Conservation (phyloP, 805 yeast species). For the Saccharomycopsis babjevae region DNA sequence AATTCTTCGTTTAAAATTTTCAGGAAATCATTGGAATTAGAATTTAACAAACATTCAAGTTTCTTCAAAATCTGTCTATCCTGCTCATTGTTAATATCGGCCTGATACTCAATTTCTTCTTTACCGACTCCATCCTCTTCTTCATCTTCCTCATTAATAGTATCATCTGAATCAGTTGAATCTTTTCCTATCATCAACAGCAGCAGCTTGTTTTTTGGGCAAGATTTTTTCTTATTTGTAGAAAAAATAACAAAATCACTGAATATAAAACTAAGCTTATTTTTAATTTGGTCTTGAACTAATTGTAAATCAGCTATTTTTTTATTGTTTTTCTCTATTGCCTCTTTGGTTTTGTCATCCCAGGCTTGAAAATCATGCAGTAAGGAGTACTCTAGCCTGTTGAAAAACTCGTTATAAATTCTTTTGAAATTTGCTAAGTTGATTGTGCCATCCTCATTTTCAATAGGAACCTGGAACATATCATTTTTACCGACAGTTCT, state of each 20-base stretch:
- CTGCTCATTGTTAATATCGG: not conserved
- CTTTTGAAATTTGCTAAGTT: not conserved
- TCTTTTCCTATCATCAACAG: not conserved
- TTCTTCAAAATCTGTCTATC: not conserved
- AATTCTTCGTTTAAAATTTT: constrained; percentile 20
- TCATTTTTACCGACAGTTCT: not conserved
- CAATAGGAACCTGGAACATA: not conserved
- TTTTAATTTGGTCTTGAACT: not conserved
- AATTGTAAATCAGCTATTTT: not conserved
- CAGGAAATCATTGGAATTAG: not conserved
- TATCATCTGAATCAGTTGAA: not conserved
- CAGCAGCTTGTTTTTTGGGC: not conserved
- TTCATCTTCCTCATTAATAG: not conserved
- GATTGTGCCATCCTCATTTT: not conserved
- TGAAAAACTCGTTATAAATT: not conserved
- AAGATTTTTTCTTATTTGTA: not conserved
- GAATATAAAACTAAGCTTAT: not conserved
- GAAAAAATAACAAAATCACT: not conserved
- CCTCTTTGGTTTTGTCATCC: not conserved
- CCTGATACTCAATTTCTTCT: not conserved
- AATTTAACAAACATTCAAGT: not conserved
- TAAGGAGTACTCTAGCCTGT: not conserved
- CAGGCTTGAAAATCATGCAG: not conserved
- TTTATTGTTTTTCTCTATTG: not conserved
- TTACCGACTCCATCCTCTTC: not conserved